Percentiles rank a stretch among this genome's conserved stretches.
Evolutionary conservation across 2,329 filamentous ascomycete genomes (phyloP).

Genomic region (Sporothrix pseudoabietina): DNA sequence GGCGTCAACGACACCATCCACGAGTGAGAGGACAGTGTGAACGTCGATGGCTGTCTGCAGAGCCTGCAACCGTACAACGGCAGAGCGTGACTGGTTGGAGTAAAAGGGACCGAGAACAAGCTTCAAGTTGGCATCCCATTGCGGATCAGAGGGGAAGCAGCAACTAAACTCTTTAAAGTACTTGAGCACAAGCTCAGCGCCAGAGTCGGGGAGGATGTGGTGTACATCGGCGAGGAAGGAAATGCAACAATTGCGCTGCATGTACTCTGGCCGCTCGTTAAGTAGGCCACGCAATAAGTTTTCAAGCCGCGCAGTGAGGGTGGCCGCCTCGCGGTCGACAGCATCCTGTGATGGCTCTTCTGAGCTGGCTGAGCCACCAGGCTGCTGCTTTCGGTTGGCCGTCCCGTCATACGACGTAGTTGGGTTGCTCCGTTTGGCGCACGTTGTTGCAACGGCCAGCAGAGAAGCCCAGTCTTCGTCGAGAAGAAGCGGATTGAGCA

Average conservation of each 20-base stretch:
- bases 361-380: background rate
- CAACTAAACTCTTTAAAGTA: constrained; percentile 70
- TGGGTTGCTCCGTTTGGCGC: constrained; percentile 45
- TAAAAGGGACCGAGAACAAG: constrained; percentile 66
- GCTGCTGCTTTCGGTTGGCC: background rate
- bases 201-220: constrained; percentile 63
- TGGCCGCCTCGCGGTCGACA: constrained; percentile 49
- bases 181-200: constrained; percentile 64
- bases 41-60: constrained; percentile 62
- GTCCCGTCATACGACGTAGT: background rate
- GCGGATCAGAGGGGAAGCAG: constrained; percentile 69
- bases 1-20: constrained; percentile 52
- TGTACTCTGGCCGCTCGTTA: constrained; percentile 51
- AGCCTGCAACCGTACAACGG: constrained; percentile 63
- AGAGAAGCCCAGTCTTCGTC: constrained; percentile 68
- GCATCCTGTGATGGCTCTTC: constrained; percentile 44
- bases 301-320: constrained; percentile 55
- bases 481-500: constrained; percentile 58
- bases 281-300: constrained; percentile 47
- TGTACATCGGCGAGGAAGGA: constrained; percentile 66
- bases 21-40: constrained; percentile 60
- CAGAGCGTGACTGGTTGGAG: constrained; percentile 61
- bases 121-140: constrained; percentile 67
- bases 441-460: constrained; percentile 61
- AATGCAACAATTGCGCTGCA: constrained; percentile 68